These are phyloP conservation scores for Neonectria magnoliae DNA, from an alignment of 2,329 filamentous ascomycete genomes.

Conservation along the genomic window DNA sequence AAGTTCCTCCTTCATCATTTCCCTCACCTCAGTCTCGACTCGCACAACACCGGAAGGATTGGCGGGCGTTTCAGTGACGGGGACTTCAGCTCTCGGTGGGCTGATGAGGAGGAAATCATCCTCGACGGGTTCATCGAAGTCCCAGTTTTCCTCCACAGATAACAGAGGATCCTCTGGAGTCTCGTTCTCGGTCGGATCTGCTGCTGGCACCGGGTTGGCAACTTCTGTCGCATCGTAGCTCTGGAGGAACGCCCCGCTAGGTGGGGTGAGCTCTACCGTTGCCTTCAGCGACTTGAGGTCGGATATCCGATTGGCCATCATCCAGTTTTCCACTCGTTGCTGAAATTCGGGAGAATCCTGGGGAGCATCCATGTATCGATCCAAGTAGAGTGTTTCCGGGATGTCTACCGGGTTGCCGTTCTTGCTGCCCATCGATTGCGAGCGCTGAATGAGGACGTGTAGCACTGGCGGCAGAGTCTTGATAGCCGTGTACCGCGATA, in stretches of 20 bases:
- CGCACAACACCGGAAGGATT: conserved; percentile 30
- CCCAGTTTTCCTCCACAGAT: conserved; percentile 45
- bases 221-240: conserved; percentile 27
- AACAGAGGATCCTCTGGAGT: conserved; percentile 9
- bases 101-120: conserved; percentile 49
- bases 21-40: conserved; percentile 47
- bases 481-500: conserved; percentile 75
- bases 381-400: conserved; percentile 84
- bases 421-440: conserved; percentile 78
- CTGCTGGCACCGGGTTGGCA: not conserved
- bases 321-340: conserved; percentile 77
- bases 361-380: conserved; percentile 82
- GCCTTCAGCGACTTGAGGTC: conserved; percentile 57
- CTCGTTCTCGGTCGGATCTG: conserved; percentile 5
- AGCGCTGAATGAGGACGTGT: conserved; percentile 88
- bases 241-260: conserved; percentile 44
- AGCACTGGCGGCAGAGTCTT: conserved; percentile 83
- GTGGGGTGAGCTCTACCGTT: conserved; percentile 40
- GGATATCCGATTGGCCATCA: conserved; percentile 72
- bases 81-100: conserved; percentile 17
- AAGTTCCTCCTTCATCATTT: conserved; percentile 58
- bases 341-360: conserved; percentile 69
- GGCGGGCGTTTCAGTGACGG: not conserved
- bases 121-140: conserved; percentile 52
- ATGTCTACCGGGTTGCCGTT: conserved; percentile 82